Conservation (phyloP, 371 early-diverging fungal genomes). For the Syncephalastrum racemosum region DNA sequence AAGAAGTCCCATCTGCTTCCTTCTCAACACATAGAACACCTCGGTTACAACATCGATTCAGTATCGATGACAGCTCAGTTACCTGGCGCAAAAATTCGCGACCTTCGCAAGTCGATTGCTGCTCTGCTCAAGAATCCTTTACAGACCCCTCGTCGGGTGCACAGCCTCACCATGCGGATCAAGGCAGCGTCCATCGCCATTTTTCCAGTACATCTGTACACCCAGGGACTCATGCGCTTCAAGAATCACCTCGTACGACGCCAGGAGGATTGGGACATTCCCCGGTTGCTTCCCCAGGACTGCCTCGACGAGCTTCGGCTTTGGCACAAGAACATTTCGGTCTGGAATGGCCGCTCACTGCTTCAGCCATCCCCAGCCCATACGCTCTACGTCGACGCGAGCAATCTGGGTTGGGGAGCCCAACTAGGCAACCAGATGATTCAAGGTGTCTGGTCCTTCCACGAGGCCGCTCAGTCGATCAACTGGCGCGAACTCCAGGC, state of each 20-base stretch:
- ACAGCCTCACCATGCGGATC: conserved; percentile 21
- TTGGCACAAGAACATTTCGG: conserved; percentile 11
- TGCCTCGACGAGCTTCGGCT: conserved; percentile 15
- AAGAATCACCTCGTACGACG: not conserved
- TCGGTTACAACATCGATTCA: conserved; percentile 19
- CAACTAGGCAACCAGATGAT: not conserved
- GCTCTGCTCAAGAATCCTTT: not conserved
- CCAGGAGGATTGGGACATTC: conserved; percentile 1
- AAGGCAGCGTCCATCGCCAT: conserved; percentile 24
- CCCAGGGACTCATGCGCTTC: conserved; percentile 6
- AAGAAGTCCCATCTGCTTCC: conserved; percentile 18
- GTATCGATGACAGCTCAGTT: conserved; percentile 8
- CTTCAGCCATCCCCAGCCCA: conserved; percentile 5
- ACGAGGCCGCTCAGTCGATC: conserved; percentile 17
- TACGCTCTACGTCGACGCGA: conserved; percentile 20
- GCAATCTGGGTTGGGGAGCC: conserved; percentile 22
- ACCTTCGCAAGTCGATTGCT: conserved; percentile 2
- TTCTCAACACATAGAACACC: conserved; percentile 16
- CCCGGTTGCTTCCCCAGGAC: not conserved
- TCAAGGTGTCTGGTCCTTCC: conserved; percentile 10
- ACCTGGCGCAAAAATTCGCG: conserved; percentile 11
- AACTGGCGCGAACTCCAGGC: conserved; percentile 28
- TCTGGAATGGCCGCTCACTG: conserved; percentile 16
- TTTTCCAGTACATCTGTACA: conserved; percentile 17
- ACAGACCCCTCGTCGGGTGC: conserved; percentile 9